Conservation (phyloP, 768 basidiomycete genomes). For the Gelatoporia subvermispora region DNA sequence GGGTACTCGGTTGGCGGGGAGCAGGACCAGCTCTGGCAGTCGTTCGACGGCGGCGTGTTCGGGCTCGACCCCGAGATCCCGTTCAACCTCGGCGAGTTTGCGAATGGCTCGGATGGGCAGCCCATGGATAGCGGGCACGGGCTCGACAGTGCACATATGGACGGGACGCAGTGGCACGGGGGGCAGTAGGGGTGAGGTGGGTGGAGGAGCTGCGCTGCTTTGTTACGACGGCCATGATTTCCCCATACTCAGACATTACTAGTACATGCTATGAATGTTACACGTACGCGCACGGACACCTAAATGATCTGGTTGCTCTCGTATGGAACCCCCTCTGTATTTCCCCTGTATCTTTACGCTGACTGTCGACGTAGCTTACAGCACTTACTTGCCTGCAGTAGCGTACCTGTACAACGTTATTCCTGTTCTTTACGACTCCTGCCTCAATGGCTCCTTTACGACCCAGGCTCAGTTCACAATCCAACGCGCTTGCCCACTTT, state of each 20-base stretch:
- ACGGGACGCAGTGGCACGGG: background rate
- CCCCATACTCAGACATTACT: too few relatives aligned
- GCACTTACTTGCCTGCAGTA: background rate
- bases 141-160: background rate
- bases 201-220: too few relatives aligned
- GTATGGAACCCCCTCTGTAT: background rate
- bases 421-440: background rate
- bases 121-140: constrained; percentile 3
- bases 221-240: too few relatives aligned
- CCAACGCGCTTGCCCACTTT: too few relatives aligned
- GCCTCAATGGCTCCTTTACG: background rate
- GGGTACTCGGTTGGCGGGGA: constrained; percentile 1
- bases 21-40: constrained; percentile 39
- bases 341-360: background rate
- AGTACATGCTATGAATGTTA: too few relatives aligned
- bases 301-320: too few relatives aligned
- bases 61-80: constrained; percentile 75
- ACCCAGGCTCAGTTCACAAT: too few relatives aligned
- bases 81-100: constrained; percentile 47
- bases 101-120: constrained; percentile 14
- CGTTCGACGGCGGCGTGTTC: constrained; percentile 71
- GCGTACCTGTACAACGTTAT: background rate
- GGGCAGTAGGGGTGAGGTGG: too few relatives aligned
- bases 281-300: too few relatives aligned
- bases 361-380: background rate